Evolutionary conservation across 129 eudicot species (phyloP).

Genomic region (sunflower (Helianthus annuus)): DNA sequence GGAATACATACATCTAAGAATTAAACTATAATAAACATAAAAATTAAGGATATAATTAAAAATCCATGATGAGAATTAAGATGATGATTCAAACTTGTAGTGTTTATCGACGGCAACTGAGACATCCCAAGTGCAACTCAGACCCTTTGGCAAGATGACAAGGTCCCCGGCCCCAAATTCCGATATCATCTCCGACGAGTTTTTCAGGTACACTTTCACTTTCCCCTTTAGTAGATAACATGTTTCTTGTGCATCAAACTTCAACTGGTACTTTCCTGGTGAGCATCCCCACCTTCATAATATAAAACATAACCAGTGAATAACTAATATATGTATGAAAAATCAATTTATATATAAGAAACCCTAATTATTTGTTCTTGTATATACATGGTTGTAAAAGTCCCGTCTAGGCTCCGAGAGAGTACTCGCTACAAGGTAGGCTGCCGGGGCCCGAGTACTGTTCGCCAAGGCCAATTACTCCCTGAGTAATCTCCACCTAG

Average conservation of each 20-base stretch:
- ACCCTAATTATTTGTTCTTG: conserved; percentile 11
- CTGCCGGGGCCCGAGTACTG: no score
- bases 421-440: no score
- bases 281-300: conserved; percentile 87
- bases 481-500: no score
- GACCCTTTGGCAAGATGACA: conserved; percentile 79
- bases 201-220: conserved; percentile 76
- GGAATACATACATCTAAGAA: conserved; percentile 35
- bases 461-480: no score
- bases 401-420: no score
- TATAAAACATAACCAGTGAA: neutral
- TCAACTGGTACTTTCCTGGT: conserved; percentile 84
- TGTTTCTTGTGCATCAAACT: conserved; percentile 85
- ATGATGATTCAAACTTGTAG: conserved; percentile 84
- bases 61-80: conserved; percentile 37
- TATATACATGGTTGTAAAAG: no score
- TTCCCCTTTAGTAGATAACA: conserved; percentile 75
- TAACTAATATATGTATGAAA: neutral
- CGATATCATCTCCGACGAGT: conserved; percentile 57
- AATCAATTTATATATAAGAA: neutral
- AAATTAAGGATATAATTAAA: no score
- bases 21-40: neutral
- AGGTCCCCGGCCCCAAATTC: conserved; percentile 97
- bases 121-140: conserved; percentile 96
- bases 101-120: conserved; percentile 87